Conservation (phyloP, 345 rosid genomes). For the Eucalyptus erythrocorys region DNA sequence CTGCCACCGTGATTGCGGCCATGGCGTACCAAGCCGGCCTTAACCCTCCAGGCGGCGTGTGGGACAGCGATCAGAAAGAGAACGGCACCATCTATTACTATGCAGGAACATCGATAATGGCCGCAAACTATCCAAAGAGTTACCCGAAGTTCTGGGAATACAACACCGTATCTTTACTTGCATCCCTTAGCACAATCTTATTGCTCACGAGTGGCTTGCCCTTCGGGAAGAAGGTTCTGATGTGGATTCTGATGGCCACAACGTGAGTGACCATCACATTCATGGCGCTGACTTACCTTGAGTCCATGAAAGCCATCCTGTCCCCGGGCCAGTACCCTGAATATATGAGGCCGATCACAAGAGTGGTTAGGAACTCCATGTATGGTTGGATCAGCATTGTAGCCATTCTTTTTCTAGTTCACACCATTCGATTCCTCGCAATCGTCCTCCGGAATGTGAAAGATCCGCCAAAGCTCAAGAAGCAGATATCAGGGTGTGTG, state of each 20-base stretch:
- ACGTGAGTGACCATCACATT: neutral
- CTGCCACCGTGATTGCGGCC: neutral
- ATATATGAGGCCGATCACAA: too few relatives aligned
- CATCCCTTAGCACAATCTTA: neutral
- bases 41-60: neutral
- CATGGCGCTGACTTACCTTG: neutral
- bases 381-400: too few relatives aligned
- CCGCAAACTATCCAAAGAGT: accelerated
- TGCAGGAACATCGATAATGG: neutral
- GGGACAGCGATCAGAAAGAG: neutral
- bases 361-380: too few relatives aligned
- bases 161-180: neutral
- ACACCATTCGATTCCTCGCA: too few relatives aligned
- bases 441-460: too few relatives aligned
- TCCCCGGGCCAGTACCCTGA: accelerated
- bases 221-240: neutral
- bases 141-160: accelerated
- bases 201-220: neutral
- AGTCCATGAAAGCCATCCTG: neutral
- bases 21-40: neutral
- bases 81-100: accelerated
- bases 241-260: neutral
- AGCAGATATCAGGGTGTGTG: too few relatives aligned
- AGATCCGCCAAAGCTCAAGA: too few relatives aligned
- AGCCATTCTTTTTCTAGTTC: too few relatives aligned